Conservation (phyloP, 2,329 filamentous ascomycete genomes). For the Clonostachys sp. region DNA sequence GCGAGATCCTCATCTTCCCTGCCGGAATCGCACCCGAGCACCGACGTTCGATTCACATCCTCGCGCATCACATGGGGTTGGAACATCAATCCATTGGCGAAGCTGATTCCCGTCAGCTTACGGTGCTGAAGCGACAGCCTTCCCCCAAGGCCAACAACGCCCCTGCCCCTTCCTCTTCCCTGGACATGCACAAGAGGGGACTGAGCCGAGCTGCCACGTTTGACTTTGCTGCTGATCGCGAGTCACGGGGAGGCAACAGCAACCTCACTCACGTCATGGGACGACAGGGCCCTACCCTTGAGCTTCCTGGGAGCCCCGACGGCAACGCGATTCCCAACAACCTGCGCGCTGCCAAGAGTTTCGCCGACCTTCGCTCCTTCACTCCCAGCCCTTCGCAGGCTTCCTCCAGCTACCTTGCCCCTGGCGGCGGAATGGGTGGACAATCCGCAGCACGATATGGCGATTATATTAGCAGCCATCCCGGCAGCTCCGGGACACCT, state of each 20-base stretch:
- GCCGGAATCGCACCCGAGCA: constrained; percentile 75
- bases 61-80: constrained; percentile 92
- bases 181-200: constrained; percentile 76
- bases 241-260: constrained; percentile 58
- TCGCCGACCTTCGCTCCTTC: constrained; percentile 90
- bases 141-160: constrained; percentile 51
- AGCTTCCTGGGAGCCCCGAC: constrained; percentile 77
- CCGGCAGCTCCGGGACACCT: constrained; percentile 26
- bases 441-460: constrained; percentile 33
- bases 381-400: constrained; percentile 86
- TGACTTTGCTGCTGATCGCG: constrained; percentile 82
- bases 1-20: constrained; percentile 82
- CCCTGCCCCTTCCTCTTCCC: constrained; percentile 55
- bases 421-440: constrained; percentile 41
- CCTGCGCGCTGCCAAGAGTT: constrained; percentile 90
- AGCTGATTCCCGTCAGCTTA: constrained; percentile 83
- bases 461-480: constrained; percentile 35
- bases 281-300: constrained; percentile 79
- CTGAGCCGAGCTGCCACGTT: constrained; percentile 95
- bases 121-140: constrained; percentile 70
- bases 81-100: constrained; percentile 87
- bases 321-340: constrained; percentile 64
- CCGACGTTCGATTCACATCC: constrained; percentile 84
- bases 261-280: constrained; percentile 70
- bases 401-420: constrained; percentile 69